Evolutionary conservation across 495 filamentous ascomycete species (phyloP), one percentile per base, ranked within the genome.

Genomic region (Parmelia sp.): DNA sequence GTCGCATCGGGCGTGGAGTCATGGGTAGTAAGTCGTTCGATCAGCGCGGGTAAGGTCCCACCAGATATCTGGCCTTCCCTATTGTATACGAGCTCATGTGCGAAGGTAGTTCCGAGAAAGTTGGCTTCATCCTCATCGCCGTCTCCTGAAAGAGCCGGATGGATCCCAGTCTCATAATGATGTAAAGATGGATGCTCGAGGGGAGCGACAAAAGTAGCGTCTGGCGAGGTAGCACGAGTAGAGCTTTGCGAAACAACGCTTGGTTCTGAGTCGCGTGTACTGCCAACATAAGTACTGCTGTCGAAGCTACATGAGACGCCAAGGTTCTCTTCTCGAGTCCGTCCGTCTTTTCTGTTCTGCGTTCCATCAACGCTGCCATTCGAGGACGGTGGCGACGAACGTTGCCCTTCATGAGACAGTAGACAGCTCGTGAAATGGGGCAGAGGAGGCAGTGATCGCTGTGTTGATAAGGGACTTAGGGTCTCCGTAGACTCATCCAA

Each of bases 21-120:
- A 72, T 95, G 91, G 0, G 90, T 90, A 3, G 95, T 99, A 33
- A 99, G 84, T 69, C 89, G 86, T 75, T 99, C 95, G 56, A 99
- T 89, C 58, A 99, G 78, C 10, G 95, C 93, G 35, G 90, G 86
- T 19, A 99, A 82, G 23, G 92, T 93, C 15, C 95, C 95, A 40
- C 94, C 95, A 62, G 88, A 88, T n/a, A 97, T 86, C 65, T 96
- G 90, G 21, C 93, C 92, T 63, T 97, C 93, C 72, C 95, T 96
- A 77, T 95, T 97, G 71, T 87, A 88, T 61, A 94, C 84, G 29
- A 99, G 76, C 69, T 99, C 95, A 66, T 96, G 89, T 0, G 90
- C 90, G 69, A 83, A 96, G 0, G 91, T 95, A 76, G 87, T 94
- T 71, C 90, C 89, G 10, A 94, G 74, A 25, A 96, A 74, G 66